Conservation (phyloP, 1,284 basidiomycete genomes). For the Puccinia hordei region DNA sequence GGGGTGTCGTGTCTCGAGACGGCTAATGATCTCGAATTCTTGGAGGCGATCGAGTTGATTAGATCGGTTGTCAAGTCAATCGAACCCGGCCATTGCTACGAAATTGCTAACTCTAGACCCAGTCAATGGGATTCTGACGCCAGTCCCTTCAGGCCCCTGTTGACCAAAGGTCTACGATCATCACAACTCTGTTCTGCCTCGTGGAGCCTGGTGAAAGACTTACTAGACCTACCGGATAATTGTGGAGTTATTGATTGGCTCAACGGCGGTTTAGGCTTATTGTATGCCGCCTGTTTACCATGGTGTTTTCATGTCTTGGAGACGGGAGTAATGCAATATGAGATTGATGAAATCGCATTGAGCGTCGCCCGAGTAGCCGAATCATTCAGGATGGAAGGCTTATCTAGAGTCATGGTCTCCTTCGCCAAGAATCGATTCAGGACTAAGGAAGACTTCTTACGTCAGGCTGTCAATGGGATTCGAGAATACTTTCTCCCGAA, state of each 20-base stretch:
- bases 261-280: conserved; percentile 40
- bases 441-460: conserved; percentile 49
- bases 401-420: conserved; percentile 47
- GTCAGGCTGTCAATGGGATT: conserved; percentile 49
- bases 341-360: conserved; percentile 49
- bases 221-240: conserved; percentile 36
- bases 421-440: conserved; percentile 47
- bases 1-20: conserved; percentile 48
- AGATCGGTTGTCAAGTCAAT: conserved; percentile 26
- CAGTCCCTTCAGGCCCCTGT: conserved; percentile 27
- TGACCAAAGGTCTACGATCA: conserved; percentile 49
- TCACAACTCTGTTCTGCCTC: conserved; percentile 41
- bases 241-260: conserved; percentile 41
- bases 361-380: conserved; percentile 28
- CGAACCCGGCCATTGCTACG: conserved; percentile 31
- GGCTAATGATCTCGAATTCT: conserved; percentile 45
- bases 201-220: conserved; percentile 42
- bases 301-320: conserved; percentile 51
- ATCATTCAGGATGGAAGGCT: conserved; percentile 44
- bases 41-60: conserved; percentile 41
- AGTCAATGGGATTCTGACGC: conserved; percentile 30
- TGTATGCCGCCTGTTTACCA: conserved; percentile 48
- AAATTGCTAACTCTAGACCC: conserved; percentile 41
- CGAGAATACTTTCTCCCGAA: conserved; percentile 48
- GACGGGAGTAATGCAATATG: conserved; percentile 49